Evolutionary conservation across 73 alveolate species (phyloP).

Genomic region (Durusdinium trenchii): DNA sequence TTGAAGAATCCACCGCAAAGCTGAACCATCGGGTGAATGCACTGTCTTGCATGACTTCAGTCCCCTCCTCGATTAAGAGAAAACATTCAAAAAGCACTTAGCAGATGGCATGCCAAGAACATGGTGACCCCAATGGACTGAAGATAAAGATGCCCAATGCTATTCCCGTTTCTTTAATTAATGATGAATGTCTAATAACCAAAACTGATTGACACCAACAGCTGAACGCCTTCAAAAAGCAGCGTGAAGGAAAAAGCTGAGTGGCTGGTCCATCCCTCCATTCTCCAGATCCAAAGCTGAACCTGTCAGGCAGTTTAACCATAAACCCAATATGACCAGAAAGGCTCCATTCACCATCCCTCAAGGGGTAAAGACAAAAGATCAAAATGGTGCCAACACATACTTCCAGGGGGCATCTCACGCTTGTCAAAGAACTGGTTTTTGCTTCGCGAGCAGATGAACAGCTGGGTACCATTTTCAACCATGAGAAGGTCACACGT

Average conservation of each 20-base stretch:
- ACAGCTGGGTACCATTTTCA: background rate
- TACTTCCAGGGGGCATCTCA: background rate
- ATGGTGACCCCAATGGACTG: too few species aligned
- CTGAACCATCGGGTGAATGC: background rate
- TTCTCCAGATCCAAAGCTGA: background rate
- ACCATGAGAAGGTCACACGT: constrained; percentile 2
- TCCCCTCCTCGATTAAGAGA: background rate
- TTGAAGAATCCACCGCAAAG: background rate
- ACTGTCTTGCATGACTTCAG: background rate
- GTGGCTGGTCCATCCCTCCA: background rate
- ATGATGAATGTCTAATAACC: too few species aligned
- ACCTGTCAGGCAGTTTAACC: background rate
- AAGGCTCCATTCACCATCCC: background rate
- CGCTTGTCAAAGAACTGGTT: constrained; percentile 21
- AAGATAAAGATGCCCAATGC: too few species aligned
- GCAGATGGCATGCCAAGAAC: too few species aligned
- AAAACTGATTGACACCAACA: too few species aligned
- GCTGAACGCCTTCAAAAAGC: too few species aligned
- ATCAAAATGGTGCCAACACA: background rate
- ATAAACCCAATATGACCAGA: background rate
- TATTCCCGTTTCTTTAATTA: too few species aligned
- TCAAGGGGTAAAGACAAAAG: background rate
- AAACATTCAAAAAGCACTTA: too few species aligned
- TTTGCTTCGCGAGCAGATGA: background rate
- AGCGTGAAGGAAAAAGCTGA: too few species aligned